These are phyloP conservation scores for Trichoderma afroharzianum DNA, from an alignment of 2,329 filamentous ascomycete genomes.

Conservation along the genomic window DNA sequence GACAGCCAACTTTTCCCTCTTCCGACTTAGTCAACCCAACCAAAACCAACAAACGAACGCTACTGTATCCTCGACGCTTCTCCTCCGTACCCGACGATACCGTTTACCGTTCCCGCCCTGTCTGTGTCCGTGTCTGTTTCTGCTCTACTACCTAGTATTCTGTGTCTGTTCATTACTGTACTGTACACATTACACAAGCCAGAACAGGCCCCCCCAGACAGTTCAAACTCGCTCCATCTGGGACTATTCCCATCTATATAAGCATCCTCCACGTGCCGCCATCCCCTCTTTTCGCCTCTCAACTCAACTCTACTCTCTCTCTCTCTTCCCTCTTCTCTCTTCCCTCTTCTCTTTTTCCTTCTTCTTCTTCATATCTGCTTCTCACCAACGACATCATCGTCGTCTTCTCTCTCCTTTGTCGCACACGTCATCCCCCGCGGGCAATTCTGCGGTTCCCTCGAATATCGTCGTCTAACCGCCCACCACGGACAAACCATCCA, in stretches of 20 bases:
- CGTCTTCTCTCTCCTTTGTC: neutral
- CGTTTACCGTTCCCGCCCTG: slow-evolving; percentile 5
- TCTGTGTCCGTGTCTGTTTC: neutral
- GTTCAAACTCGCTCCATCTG: neutral
- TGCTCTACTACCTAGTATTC: neutral
- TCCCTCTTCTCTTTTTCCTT: neutral
- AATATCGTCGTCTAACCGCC: neutral
- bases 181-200: neutral
- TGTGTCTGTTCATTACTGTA: neutral
- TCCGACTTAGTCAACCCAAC: neutral
- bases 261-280: slow-evolving; percentile 3
- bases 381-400: neutral
- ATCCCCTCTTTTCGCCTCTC: neutral
- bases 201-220: neutral
- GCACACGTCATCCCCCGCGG: neutral
- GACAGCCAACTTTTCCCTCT: neutral
- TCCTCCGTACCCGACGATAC: slow-evolving; percentile 1
- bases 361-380: neutral
- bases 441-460: neutral
- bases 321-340: neutral
- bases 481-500: neutral
- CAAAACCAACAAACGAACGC: neutral
- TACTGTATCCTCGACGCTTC: neutral
- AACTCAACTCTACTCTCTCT: neutral
- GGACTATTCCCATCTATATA: neutral